phyloP scores from a whole-genome alignment of 768 basidiomycete genomes.

The Lentinula sp. region DNA sequence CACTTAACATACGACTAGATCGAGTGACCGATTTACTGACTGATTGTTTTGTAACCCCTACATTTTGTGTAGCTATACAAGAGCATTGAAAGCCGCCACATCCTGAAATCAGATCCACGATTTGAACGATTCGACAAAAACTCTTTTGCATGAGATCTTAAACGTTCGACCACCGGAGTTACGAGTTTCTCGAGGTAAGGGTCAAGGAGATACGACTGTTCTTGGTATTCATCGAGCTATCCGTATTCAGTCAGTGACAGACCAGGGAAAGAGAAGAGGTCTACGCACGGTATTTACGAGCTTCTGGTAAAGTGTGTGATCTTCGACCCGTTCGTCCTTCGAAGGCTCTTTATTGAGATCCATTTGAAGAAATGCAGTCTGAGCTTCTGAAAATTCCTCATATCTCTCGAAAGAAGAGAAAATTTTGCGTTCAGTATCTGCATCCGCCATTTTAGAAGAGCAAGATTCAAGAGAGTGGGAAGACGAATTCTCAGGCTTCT shows the following conservation, averaged over 20 bases:
- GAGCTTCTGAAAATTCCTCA: constrained; percentile 50
- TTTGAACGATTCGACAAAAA: constrained; percentile 25
- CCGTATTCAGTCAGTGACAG: background rate
- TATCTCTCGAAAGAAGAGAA: constrained; percentile 57
- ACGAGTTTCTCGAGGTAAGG: constrained; percentile 81
- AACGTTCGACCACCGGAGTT: constrained; percentile 58
- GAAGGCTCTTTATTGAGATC: constrained; percentile 40
- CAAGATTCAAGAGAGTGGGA: background rate
- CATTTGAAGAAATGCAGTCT: constrained; percentile 42
- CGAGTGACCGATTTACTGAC: constrained; percentile 40
- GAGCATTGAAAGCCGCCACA: constrained; percentile 50
- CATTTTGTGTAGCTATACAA: constrained; percentile 83
- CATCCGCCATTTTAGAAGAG: constrained; percentile 22
- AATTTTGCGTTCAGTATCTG: constrained; percentile 34
- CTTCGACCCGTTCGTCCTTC: constrained; percentile 40
- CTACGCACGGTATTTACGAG: constrained; percentile 46
- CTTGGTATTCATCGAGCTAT: constrained; percentile 87
- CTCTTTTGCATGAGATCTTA: constrained; percentile 50
- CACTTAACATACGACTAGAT: background rate
- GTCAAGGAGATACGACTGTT: constrained; percentile 89
- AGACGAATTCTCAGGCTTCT: background rate
- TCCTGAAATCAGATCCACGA: constrained; percentile 28
- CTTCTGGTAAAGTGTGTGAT: constrained; percentile 27
- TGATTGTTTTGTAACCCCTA: constrained; percentile 86
- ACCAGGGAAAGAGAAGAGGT: background rate